These are phyloP conservation scores for Colletotrichum limetticola DNA, from an alignment of 2,329 filamentous ascomycete genomes.

Conservation along the genomic window DNA sequence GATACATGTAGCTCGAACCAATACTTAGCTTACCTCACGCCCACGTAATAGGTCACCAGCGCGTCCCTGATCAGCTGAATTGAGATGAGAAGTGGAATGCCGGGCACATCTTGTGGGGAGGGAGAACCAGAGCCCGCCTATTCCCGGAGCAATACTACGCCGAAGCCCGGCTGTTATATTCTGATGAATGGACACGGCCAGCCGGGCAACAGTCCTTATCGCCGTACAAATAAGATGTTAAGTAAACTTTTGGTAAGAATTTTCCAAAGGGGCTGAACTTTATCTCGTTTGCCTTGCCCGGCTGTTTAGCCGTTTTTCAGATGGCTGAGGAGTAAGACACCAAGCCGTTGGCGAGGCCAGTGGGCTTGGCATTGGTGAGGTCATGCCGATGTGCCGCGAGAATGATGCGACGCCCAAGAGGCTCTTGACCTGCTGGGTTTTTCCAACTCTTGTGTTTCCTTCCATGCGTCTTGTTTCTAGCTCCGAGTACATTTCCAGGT, in stretches of 20 bases:
- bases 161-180: background rate
- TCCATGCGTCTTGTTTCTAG: background rate
- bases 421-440: background rate
- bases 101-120: background rate
- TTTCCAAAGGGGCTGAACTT: constrained; percentile 12
- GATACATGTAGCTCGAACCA: background rate
- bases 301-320: background rate
- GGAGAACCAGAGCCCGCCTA: background rate
- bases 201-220: background rate
- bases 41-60: background rate
- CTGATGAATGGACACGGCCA: background rate
- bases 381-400: constrained; percentile 1
- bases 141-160: background rate
- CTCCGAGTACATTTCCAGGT: no score
- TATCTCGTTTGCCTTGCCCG: constrained; percentile 20
- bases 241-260: background rate
- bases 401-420: background rate
- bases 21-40: background rate
- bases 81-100: constrained; percentile 1
- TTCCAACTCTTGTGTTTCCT: background rate
- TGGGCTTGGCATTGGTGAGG: background rate
- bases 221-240: background rate
- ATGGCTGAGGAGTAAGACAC: constrained; percentile 14
- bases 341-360: background rate
- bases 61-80: background rate